A percentile compares a stretch with the other conserved stretches of the same genome.
These are phyloP conservation scores for Tolypocladium ovalisporum DNA, from an alignment of 2,329 filamentous ascomycete species.

Conservation along the genomic window DNA sequence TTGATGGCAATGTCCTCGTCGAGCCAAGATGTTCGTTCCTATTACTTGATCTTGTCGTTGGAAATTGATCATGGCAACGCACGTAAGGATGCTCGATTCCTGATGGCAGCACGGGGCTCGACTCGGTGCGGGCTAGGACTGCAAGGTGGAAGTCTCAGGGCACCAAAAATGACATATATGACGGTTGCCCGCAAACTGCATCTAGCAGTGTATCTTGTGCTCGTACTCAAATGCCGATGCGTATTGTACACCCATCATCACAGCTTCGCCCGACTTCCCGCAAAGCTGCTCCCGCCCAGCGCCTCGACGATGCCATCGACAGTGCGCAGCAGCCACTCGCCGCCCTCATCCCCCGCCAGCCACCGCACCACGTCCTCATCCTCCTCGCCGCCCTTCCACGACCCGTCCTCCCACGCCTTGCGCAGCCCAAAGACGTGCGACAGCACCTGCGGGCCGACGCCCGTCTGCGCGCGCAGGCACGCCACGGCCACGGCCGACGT, in stretches of 20 bases:
- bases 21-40: too few species aligned
- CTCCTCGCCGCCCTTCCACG: slow-evolving; percentile 26
- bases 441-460: slow-evolving; percentile 71
- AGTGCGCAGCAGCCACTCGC: slow-evolving; percentile 33
- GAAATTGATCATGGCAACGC: too few species aligned
- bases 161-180: too few species aligned
- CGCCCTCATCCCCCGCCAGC: slow-evolving; percentile 33
- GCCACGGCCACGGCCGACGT: slow-evolving; percentile 66
- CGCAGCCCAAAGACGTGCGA: slow-evolving; percentile 73
- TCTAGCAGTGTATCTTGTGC: background rate
- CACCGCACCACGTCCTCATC: slow-evolving; percentile 25
- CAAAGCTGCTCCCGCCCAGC: slow-evolving; percentile 32
- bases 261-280: slow-evolving; percentile 6
- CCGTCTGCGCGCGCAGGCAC: slow-evolving; percentile 67
- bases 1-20: background rate
- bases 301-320: slow-evolving; percentile 34
- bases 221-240: background rate
- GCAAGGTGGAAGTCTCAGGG: too few species aligned
- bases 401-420: slow-evolving; percentile 63
- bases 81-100: too few species aligned
- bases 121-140: too few species aligned
- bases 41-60: too few species aligned
- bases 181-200: too few species aligned
- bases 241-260: background rate
- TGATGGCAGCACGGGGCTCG: background rate